Evolutionary conservation across 371 early-diverging fungal genomes (phyloP), one percentile per base, ranked within the genome.

Genomic region (Lichtheimia ramosa): DNA sequence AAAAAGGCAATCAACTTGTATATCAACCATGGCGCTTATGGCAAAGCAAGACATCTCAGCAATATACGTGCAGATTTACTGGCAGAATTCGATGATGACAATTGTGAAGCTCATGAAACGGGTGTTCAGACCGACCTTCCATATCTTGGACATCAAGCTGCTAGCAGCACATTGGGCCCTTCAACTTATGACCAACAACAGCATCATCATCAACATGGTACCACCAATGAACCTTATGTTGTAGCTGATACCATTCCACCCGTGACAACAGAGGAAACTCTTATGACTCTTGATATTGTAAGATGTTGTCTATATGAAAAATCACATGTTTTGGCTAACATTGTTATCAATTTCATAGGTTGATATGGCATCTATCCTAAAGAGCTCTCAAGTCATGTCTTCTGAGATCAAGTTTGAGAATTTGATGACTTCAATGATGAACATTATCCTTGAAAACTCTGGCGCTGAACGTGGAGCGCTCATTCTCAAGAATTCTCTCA

Each of bases 381-480:
- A 78, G 61, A 75, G 75, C 25, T 70, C 73, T 1, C 79, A 78
- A 64, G 79, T 78, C 13, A 73, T 78, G 51, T 75, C 75, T 12
- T 73, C 73, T 8, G 79, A 75, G 64, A 74, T 78, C 43, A 73
- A 71, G 39, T 78, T 78, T 60, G 75, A 78, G 27, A 61, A 64
- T 27, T 39, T 78, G 2, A 42, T 78, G 42, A 65, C 71, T 39
- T 66, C 73, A 0, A 73, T 78, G 75, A 78, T 78, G 71, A 57
- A 59, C 14, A 78, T 78, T 24, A 78, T 75, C n/a, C 48, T 77
- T 39, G 79, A 78, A 42, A 78, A 78, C 40, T 75, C 73, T 12
- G 75, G 74, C 43, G 79, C 79, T 3, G 75, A 78, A 20, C 70
- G 73, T 43, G 79, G 73, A n/a, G 79, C 79, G 0, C 71, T 78